Base-by-base conservation (phyloP, 1,284 basidiomycete species). In the Rhodotorula sp. region DNA sequence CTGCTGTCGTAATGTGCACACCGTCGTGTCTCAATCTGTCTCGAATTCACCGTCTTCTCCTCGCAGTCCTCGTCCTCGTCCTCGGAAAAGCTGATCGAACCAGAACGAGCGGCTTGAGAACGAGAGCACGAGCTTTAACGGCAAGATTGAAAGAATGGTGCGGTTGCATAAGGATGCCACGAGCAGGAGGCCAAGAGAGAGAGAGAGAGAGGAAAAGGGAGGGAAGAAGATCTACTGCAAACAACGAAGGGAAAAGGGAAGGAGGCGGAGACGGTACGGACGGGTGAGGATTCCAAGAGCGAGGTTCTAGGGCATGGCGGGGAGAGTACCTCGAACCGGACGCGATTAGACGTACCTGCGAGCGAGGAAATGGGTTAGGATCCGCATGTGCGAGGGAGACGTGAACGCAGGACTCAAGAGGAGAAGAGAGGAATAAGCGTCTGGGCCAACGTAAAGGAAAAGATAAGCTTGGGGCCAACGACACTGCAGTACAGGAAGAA, bases 401-500 rank as follows among this genome's bases (percentile, higher is more conserved):
- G 41, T 17, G 50, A 44, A 12, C 23, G 2, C 23, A 8, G 34
- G 44, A 27, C 27, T 34, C 27, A 41, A 34, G 16, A 23, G 19
- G 61, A 61, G 42, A 97, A 97, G 81, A 90, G 85, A 57, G 96
- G 96, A 84, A 99, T 98, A 81, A 99, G 86, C 34, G 90, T 91
- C 83, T 99, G 96, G 9, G 96, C 96, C 14, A 98, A 87, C 42
- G 96, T 99, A 85, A 97, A 98, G 78, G 91, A 94, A 86, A 98
- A 98, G 76, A 99, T 92, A 54, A 99, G 88, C 85, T 99, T 98
- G 69, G 96, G 96, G 65, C 95, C 96, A 46, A 98, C 95, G 71
- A 98, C 94, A 52, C 98, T 86, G 78, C 92, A 91, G 34, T 34
- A 34, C 34, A 34, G 34, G 34, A 34, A 34, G 34, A 34, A 34